Conservation (phyloP, 176 grass and related monocot genomes). For the Rhynchospora tenuis region DNA sequence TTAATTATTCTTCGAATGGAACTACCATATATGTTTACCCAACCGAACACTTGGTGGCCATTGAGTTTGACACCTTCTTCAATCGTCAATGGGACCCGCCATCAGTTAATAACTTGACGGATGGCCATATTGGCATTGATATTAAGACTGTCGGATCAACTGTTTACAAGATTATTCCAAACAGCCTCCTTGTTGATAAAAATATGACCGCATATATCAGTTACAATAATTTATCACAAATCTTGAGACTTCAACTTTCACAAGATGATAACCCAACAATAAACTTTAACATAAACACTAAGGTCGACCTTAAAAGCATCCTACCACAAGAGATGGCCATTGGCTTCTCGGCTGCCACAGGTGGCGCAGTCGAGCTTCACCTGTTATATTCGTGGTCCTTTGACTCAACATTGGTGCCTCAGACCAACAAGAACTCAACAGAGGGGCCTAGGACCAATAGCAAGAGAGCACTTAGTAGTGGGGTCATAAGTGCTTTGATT, state of each 20-base stretch:
- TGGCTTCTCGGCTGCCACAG: conserved; percentile 47
- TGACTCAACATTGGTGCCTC: conserved; percentile 16
- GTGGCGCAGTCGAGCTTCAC: conserved; percentile 28
- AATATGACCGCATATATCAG: conserved; percentile 11
- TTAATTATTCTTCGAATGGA: background rate
- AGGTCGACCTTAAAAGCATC: conserved; percentile 29
- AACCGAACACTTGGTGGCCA: background rate
- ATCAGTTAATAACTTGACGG: too few species aligned
- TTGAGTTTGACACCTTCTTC: conserved; percentile 26
- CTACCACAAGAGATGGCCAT: conserved; percentile 35
- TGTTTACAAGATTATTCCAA: background rate
- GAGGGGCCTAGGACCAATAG: background rate
- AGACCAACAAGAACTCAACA: background rate
- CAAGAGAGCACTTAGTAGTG: background rate
- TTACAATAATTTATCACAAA: conserved; percentile 7
- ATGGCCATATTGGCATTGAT: conserved; percentile 33
- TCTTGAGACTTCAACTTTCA: conserved; percentile 11
- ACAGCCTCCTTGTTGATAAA: conserved; percentile 15
- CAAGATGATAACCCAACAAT: conserved; percentile 6
- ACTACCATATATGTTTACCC: background rate
- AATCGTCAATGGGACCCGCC: background rate
- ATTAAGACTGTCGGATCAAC: conserved; percentile 14
- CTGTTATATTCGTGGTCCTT: conserved; percentile 40
- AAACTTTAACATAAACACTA: background rate
- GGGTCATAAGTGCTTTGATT: background rate